Conservation (phyloP, 1,284 basidiomycete genomes). For the Cryptococcus amylolentus region DNA sequence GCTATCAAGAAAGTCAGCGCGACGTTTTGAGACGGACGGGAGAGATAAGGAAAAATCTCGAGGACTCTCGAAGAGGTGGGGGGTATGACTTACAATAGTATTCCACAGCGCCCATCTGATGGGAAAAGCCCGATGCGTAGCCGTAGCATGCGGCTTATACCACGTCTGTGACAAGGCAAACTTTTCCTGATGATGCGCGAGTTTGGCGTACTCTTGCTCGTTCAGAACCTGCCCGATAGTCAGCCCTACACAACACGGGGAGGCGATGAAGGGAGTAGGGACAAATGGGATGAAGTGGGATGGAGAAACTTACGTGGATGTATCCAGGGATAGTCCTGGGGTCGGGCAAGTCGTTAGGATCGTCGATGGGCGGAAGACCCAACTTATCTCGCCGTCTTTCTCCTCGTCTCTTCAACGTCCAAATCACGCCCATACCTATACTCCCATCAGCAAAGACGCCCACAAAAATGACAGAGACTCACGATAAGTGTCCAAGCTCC, state of each 20-base stretch:
- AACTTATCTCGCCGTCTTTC: conserved; percentile 58
- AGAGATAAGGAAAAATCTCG: background rate
- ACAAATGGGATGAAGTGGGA: background rate
- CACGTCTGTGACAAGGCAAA: conserved; percentile 59
- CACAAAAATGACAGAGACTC: conserved; percentile 29
- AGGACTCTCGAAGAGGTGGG: background rate
- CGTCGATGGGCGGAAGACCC: conserved; percentile 64
- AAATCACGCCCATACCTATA: conserved; percentile 67
- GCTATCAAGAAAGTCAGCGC: conserved; percentile 16
- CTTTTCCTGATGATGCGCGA: conserved; percentile 58
- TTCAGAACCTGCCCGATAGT: conserved; percentile 56
- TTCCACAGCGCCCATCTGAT: conserved; percentile 59
- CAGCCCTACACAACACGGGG: background rate
- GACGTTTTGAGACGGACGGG: background rate
- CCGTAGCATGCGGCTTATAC: conserved; percentile 82
- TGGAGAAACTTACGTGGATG: conserved; percentile 50
- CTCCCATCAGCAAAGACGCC: background rate
- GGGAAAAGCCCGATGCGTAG: conserved; percentile 78
- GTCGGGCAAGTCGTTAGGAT: conserved; percentile 73
- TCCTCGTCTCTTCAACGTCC: conserved; percentile 63
- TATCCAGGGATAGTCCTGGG: conserved; percentile 69
- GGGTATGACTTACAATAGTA: conserved; percentile 35
- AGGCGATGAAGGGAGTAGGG: background rate
- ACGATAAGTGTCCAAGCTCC: conserved; percentile 74
- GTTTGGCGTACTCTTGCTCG: conserved; percentile 64